Percentiles rank a stretch among this genome's conserved stretches.
Conservation (phyloP, 371 early-diverging fungal species). For the Lichtheimia ornata region DNA sequence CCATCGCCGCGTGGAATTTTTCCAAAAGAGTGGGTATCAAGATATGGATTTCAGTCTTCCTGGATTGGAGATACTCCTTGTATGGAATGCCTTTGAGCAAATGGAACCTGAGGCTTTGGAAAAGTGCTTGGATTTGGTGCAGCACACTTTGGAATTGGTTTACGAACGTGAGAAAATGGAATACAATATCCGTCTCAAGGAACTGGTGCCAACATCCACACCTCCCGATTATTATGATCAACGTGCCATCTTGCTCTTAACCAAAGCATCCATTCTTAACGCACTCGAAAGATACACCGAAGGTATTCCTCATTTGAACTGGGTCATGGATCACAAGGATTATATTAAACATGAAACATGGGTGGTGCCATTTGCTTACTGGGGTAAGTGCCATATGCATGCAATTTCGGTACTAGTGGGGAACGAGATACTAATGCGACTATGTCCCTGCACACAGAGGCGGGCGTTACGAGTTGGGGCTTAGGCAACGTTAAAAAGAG, state of each 20-base stretch:
- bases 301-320: conserved; percentile 52
- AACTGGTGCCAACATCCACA: conserved; percentile 39
- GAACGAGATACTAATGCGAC: conserved; percentile 8
- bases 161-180: conserved; percentile 53
- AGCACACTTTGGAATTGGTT: conserved; percentile 42
- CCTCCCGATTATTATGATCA: conserved; percentile 56
- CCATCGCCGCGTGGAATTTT: conserved; percentile 51
- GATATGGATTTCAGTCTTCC: conserved; percentile 60
- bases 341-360: conserved; percentile 55
- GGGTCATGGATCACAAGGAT: conserved; percentile 60
- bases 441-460: conserved; percentile 42
- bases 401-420: background rate
- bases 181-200: conserved; percentile 39
- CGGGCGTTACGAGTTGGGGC: conserved; percentile 61
- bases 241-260: conserved; percentile 39
- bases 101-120: conserved; percentile 51
- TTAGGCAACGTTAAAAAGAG: conserved; percentile 47
- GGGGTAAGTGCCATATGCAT: conserved; percentile 42
- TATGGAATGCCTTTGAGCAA: conserved; percentile 60
- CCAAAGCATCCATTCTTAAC: conserved; percentile 45
- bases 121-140: conserved; percentile 40
- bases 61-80: conserved; percentile 57
- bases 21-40: conserved; percentile 57
- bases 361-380: conserved; percentile 67
- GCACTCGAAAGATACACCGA: conserved; percentile 41